Percentiles rank a stretch among this genome's conserved stretches.
Conservation (phyloP, 441 rosid species). For the Mallotus japonicus region DNA sequence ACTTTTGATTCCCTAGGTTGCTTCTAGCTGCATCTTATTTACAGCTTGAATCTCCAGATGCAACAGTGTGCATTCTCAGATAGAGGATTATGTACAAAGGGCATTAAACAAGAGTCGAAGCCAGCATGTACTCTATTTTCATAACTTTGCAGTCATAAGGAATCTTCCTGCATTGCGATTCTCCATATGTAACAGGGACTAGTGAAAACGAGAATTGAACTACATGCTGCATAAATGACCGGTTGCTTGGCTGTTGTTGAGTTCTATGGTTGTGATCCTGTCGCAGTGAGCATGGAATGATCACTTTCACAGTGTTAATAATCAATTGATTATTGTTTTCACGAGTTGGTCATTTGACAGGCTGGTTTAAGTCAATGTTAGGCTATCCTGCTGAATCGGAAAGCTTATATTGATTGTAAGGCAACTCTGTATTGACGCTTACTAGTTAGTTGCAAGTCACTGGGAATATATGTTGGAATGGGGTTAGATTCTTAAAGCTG, state of each 20-base stretch:
- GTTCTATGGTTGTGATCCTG: not conserved
- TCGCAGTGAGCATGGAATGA: no score
- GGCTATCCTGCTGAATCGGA: not conserved
- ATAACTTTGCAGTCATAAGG: not conserved
- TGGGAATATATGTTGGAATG: no score
- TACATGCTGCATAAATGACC: not conserved
- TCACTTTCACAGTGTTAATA: not conserved
- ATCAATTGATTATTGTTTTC: not conserved
- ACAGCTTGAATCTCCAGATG: constrained; percentile 32
- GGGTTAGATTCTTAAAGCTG: no score
- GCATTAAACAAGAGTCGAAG: constrained; percentile 21
- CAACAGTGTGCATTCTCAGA: constrained; percentile 18
- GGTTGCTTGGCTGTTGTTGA: not conserved
- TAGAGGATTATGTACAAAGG: constrained; percentile 4
- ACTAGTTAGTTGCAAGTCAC: not conserved
- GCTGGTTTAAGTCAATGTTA: no score
- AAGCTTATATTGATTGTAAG: not conserved
- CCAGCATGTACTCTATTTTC: no score
- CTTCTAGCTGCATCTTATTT: constrained; percentile 36
- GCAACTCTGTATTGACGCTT: not conserved
- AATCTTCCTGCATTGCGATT: not conserved
- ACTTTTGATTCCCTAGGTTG: constrained; percentile 38
- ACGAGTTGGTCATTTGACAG: not conserved
- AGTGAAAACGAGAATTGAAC: not conserved
- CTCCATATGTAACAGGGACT: not conserved